Evolutionary conservation across 163 green algal genomes (phyloP), one percentile per base, ranked within the genome.

Genomic region (Scenedesmus sp.): DNA sequence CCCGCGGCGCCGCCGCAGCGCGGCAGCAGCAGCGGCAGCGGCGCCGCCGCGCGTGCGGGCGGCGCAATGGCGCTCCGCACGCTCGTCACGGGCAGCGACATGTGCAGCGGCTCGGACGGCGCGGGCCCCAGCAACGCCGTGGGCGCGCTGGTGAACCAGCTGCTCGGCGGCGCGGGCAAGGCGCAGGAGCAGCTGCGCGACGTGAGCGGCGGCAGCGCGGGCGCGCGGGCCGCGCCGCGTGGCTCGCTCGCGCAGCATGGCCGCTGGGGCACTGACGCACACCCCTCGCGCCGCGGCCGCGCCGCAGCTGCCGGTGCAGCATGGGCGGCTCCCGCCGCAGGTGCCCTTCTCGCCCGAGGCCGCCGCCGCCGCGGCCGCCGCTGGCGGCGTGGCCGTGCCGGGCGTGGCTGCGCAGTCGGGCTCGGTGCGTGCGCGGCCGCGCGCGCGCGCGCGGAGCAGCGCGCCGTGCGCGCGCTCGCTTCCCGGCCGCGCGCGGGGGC

Each of bases 111-210:
- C n/a, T 79, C 70, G 3, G 86, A 89, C 42, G 90, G 90, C 6
- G 90, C 89, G 18, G 92, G 93, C 0, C 89, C 92, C 0, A 93
- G 87, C 39, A 98, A 98, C 69, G 93, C 94, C 1, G 63, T 93
- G 15, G 87, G 87, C 9, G 83, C 76, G 29, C 84, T 98, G 0
- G 93, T 93, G 13, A 91, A 97, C 64, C 89, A 86, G 26, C 77
- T 98, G 11, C 84, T 98, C 11, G 92, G 93, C 0, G 72, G 86
- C 1, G 83, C 88, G 0, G 81, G 82, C 31, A 97, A 96, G 75
- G 87, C 90, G 39, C 86, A 93, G 63, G 89, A 94, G 75, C 87
- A 91, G 45, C 79, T 95, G 13, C 83, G 89, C 9, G 91, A 97
- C 83, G 92, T 95, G 29, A 15, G 84, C 44, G 5, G 17, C 15